Evolutionary conservation across 129 eudicot species (phyloP).

Genomic region (Saposhnikovia divaricata): DNA sequence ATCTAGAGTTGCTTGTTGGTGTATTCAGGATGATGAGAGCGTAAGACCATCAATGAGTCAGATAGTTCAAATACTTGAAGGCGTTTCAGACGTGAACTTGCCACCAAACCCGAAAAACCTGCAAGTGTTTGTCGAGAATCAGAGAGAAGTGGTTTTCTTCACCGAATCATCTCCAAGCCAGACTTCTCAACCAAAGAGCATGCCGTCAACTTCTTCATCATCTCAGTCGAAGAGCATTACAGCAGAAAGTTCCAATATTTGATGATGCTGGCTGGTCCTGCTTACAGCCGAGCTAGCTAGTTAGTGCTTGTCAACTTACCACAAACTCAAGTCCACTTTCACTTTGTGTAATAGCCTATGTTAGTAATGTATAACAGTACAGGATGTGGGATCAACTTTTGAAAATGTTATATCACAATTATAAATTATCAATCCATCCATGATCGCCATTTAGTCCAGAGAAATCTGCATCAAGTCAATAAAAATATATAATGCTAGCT

Average conservation of each 20-base stretch:
- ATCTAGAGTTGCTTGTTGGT: constrained; percentile 8
- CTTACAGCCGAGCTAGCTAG: background rate
- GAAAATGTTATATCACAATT: background rate
- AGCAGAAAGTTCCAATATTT: background rate
- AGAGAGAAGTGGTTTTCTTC: background rate
- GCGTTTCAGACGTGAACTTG: constrained; percentile 1
- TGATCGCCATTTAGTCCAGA: background rate
- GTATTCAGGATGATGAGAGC: constrained; percentile 3
- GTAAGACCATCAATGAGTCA: constrained; percentile 3
- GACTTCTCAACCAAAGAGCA: background rate
- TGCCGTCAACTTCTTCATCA: background rate
- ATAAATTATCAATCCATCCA: background rate
- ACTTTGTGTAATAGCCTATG: background rate
- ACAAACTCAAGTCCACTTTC: background rate
- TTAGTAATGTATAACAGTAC: background rate
- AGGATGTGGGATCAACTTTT: background rate
- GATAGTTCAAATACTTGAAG: constrained; percentile 1
- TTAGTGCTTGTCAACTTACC: background rate
- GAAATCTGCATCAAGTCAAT: background rate
- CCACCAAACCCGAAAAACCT: background rate
- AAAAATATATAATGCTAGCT: background rate
- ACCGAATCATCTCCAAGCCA: background rate
- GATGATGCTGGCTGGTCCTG: background rate
- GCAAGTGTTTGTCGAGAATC: background rate
- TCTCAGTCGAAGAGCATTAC: background rate